phyloP scores from a whole-genome alignment of 805 yeast genomes.

The Wickerhamiella sergipiensis region DNA sequence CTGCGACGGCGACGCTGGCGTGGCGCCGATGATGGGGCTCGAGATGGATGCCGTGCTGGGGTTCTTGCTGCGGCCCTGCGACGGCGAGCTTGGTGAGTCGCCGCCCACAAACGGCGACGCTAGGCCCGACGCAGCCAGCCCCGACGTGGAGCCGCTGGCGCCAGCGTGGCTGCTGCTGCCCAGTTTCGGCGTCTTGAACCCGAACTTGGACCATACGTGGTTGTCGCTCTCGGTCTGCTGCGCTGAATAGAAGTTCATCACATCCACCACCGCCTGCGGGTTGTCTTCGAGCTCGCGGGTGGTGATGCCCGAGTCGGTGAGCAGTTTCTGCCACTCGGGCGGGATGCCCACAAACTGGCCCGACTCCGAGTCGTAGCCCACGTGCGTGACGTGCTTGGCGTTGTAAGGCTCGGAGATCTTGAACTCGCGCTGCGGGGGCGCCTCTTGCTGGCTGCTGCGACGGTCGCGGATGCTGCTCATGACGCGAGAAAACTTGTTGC shows the following conservation, averaged over 20 bases:
- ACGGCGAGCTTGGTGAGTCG: background rate
- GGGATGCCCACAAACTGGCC: slow-evolving; percentile 90
- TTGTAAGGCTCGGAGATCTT: slow-evolving; percentile 86
- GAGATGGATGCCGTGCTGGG: background rate
- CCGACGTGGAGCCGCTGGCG: background rate
- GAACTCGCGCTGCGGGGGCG: slow-evolving; percentile 4
- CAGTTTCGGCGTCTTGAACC: slow-evolving; percentile 10
- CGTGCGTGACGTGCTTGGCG: slow-evolving; percentile 87
- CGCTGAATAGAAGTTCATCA: slow-evolving; percentile 56
- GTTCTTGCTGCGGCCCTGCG: background rate
- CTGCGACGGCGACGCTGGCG: background rate
- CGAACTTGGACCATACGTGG: slow-evolving; percentile 17
- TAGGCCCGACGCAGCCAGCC: background rate
- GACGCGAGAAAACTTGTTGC: slow-evolving; percentile 3
- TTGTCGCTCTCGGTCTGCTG: slow-evolving; percentile 15
- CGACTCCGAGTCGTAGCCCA: slow-evolving; percentile 70
- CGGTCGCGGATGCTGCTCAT: slow-evolving; percentile 5
- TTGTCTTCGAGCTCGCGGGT: slow-evolving; percentile 78
- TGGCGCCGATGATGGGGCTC: background rate
- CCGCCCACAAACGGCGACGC: slow-evolving; percentile 1
- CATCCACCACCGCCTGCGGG: slow-evolving; percentile 89
- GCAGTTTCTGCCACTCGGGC: slow-evolving; percentile 75
- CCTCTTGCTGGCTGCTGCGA: background rate
- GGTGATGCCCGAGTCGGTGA: slow-evolving; percentile 78
- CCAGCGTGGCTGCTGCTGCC: no score